Conservation (phyloP, 768 basidiomycete species). For the Leccinum olivaceopallidum region DNA sequence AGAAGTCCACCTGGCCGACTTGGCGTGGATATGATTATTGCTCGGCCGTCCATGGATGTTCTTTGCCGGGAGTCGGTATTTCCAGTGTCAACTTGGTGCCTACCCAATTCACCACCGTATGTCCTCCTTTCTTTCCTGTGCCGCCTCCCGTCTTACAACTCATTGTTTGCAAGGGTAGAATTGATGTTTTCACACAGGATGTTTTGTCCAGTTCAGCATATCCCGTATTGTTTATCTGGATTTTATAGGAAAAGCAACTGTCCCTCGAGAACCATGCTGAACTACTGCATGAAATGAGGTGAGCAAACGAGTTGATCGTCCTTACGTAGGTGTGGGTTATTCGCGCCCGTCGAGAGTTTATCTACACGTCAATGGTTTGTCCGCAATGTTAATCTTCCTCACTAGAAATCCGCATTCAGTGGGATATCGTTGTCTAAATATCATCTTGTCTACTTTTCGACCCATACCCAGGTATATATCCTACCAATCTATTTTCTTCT, state of each 20-base stretch:
- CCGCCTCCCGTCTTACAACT: not conserved
- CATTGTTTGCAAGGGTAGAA: not conserved
- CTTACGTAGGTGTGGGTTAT: not conserved
- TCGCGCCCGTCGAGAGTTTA: not conserved
- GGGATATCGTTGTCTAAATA: not conserved
- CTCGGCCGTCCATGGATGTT: not conserved
- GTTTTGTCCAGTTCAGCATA: not conserved
- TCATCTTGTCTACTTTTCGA: not conserved
- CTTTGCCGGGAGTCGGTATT: not conserved
- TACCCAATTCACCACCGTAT: not conserved
- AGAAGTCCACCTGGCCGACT: not conserved
- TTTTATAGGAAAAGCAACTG: not conserved
- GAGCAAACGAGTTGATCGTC: not conserved
- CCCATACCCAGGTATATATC: not conserved
- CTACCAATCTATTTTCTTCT: conserved; percentile 19
- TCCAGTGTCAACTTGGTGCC: not conserved
- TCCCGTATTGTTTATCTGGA: not conserved
- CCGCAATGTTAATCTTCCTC: not conserved
- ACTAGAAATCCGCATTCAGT: not conserved
- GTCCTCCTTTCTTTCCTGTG: not conserved
- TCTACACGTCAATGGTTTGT: not conserved
- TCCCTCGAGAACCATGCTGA: not conserved
- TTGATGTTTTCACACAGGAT: not conserved
- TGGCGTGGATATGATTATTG: not conserved
- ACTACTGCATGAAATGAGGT: not conserved